Evolutionary conservation across 352 stramenopile species (phyloP), one percentile per base, ranked within the genome.

Genomic region (Phytopythium helicoides): DNA sequence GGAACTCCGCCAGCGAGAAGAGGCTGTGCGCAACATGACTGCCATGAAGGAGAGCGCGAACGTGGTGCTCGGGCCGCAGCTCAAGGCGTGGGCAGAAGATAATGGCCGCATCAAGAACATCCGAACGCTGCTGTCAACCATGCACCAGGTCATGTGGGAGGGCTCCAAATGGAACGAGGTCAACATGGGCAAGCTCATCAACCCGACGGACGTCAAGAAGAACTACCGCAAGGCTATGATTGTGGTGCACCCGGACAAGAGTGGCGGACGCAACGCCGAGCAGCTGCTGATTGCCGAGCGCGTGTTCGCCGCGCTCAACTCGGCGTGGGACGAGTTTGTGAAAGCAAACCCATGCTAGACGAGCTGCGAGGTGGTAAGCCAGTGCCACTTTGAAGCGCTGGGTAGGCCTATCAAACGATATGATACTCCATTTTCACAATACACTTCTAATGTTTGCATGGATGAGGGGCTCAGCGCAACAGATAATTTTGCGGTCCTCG

Each of bases 151-250:
- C 23, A 91, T 97, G 73, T 97, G 89, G 89, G 76, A 94, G 21
- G 85, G 81, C 56, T 87, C 72, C 54, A 89, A 90, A 48, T 97
- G 89, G 89, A 68, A 64, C 15, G 84, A 94, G 52, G 79, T 95
- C 16, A 92, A 91, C 67, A 94, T 97, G 85, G 88, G 81, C 58
- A 94, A 96, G 63, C 79, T 97, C n/a, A 76, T 97, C 22, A 69
- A 87, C 60, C 87, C 86, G n/a, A 71, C 79, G 39, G 85, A 94
- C 53, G 82, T 97, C n/a, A 97, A 97, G 68, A 88, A 93, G 62
- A 60, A 89, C 57, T 97, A 97, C 64, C 84, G 87, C 42, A 92
- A 93, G 61, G 86, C 89, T 31, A 97, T 97, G 87, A 89, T 97
- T 51, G 82, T 97, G 26, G 89, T 97, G 40, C 89, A 97, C 54